Evolutionary conservation across 2,329 filamentous ascomycete genomes (phyloP).

Genomic region (Polychaeton citri): DNA sequence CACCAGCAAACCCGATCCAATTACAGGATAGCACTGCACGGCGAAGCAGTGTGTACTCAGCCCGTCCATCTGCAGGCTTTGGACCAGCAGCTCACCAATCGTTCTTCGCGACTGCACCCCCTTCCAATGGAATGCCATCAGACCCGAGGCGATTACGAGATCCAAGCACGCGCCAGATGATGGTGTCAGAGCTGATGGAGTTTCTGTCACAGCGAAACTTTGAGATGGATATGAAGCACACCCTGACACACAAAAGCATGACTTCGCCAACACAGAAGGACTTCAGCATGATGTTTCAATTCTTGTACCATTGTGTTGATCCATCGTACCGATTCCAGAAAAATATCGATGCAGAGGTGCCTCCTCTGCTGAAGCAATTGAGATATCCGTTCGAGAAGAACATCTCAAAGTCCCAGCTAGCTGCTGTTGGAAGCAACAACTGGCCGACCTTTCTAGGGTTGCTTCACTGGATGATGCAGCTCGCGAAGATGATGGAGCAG

Average conservation of each 20-base stretch:
- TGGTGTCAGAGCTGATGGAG: slow-evolving; percentile 81
- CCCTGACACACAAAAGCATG: slow-evolving; percentile 77
- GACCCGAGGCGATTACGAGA: slow-evolving; percentile 83
- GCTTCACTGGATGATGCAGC: slow-evolving; percentile 98
- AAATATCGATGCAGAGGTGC: slow-evolving; percentile 88
- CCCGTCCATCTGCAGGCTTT: slow-evolving; percentile 48
- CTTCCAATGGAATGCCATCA: slow-evolving; percentile 65
- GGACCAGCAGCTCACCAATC: slow-evolving; percentile 59
- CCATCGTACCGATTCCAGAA: slow-evolving; percentile 88
- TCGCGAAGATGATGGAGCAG: slow-evolving; percentile 83
- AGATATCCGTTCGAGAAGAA: slow-evolving; percentile 90
- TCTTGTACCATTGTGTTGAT: slow-evolving; percentile 92
- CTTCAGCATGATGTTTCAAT: slow-evolving; percentile 96
- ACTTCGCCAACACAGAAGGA: slow-evolving; percentile 96
- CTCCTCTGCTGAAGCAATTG: slow-evolving; percentile 80
- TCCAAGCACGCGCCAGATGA: slow-evolving; percentile 61
- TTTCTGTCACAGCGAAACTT: slow-evolving; percentile 91
- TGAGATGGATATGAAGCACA: slow-evolving; percentile 94
- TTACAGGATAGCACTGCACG: slow-evolving; percentile 47
- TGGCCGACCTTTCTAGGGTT: slow-evolving; percentile 91
- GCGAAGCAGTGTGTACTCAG: slow-evolving; percentile 58
- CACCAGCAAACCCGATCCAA: slow-evolving; percentile 27
- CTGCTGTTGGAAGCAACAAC: slow-evolving; percentile 89
- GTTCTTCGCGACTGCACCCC: slow-evolving; percentile 82
- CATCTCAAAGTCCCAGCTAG: slow-evolving; percentile 92